Percentiles rank a stretch among this genome's conserved stretches.
phyloP scores from a whole-genome alignment of 2,329 filamentous ascomycete species.

The Aspergillus cejpii region DNA sequence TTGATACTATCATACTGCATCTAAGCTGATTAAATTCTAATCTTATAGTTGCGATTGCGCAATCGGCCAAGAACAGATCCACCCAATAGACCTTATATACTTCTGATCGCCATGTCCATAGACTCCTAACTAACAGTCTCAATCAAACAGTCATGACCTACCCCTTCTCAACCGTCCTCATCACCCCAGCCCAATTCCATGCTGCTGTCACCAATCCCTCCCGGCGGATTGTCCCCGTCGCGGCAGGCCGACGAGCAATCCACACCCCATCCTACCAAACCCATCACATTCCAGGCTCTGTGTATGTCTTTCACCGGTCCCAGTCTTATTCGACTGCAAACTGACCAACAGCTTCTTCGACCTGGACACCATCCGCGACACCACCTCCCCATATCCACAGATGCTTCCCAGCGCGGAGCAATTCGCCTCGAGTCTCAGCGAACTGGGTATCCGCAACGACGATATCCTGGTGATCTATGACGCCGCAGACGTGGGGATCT shows the following conservation, averaged over 20 bases:
- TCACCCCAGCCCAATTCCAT: slow-evolving; percentile 13
- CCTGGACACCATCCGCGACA: slow-evolving; percentile 22
- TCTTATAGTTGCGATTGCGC: no score
- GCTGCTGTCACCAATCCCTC: background rate
- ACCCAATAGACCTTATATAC: no score
- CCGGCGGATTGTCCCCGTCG: slow-evolving; percentile 21
- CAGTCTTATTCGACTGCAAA: no score
- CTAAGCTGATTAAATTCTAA: background rate
- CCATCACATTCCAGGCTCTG: slow-evolving; percentile 21
- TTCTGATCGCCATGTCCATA: no score
- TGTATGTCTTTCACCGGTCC: slow-evolving; percentile 12
- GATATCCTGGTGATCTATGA: slow-evolving; percentile 29
- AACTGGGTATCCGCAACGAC: slow-evolving; percentile 17
- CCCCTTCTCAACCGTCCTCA: slow-evolving; percentile 10
- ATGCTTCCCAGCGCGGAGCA: slow-evolving; percentile 23
- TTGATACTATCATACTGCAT: background rate
- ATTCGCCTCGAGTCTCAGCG: slow-evolving; percentile 18
- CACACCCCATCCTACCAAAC: slow-evolving; percentile 10
- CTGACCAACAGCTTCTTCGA: slow-evolving; percentile 24
- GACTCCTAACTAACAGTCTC: no score
- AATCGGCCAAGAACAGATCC: no score
- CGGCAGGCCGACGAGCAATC: slow-evolving; percentile 16
- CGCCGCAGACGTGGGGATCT: slow-evolving; percentile 23
- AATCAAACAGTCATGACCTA: background rate
- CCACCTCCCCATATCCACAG: slow-evolving; percentile 20